phyloP scores from a whole-genome alignment of 1,284 basidiomycete genomes.

The Austroboletus novae-zelandiae region DNA sequence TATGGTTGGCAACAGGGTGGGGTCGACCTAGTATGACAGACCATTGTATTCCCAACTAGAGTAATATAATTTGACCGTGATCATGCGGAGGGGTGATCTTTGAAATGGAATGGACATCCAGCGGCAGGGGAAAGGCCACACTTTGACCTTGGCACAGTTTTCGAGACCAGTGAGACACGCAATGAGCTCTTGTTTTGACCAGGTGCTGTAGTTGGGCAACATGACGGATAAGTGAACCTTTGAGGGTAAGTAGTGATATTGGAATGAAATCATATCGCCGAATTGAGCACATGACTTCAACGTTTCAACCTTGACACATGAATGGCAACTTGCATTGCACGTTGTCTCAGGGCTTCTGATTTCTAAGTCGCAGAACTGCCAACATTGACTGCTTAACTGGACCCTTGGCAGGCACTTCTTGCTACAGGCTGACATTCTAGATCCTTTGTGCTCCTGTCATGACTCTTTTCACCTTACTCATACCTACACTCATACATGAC shows the following conservation, averaged over 20 bases:
- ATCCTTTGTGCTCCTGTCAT: too few species aligned
- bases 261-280: constrained; percentile 28
- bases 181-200: constrained; percentile 69
- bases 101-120: constrained; percentile 56
- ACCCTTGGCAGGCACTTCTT: too few species aligned
- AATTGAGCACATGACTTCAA: too few species aligned
- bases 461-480: too few species aligned
- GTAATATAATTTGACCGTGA: constrained; percentile 91
- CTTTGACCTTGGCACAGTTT: constrained; percentile 9
- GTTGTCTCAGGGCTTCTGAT: too few species aligned
- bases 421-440: too few species aligned
- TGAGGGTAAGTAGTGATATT: constrained; percentile 28
- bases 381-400: too few species aligned
- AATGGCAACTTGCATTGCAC: too few species aligned
- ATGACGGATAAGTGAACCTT: constrained; percentile 28
- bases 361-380: too few species aligned
- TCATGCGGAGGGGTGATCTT: constrained; percentile 77
- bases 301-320: too few species aligned
- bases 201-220: constrained; percentile 48
- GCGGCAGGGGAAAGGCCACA: neutral
- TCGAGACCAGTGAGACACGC: constrained; percentile 58
- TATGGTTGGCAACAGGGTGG: constrained; percentile 81
- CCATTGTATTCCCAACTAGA: constrained; percentile 92
- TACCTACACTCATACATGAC: too few species aligned
- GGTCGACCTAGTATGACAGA: constrained; percentile 74